A percentile compares a stretch with the other conserved stretches of the same genome.
These are phyloP conservation scores for Oenanthe sinensis DNA, from an alignment of 129 eudicot species.

Conservation along the genomic window DNA sequence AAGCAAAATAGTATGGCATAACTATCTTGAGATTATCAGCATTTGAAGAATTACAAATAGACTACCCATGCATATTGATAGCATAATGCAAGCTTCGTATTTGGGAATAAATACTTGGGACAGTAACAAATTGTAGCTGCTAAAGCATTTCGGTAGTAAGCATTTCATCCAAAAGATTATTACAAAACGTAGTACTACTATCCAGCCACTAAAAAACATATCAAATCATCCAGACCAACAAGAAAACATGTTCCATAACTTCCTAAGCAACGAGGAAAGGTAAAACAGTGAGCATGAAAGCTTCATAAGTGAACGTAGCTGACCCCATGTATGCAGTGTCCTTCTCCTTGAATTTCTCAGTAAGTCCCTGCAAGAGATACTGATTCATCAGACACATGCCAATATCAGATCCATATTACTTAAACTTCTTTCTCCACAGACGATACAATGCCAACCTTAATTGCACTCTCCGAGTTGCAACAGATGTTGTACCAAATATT, in stretches of 20 bases:
- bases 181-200: neutral
- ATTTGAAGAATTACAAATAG: neutral
- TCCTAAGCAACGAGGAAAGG: constrained; percentile 83
- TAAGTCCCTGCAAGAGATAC: constrained; percentile 62
- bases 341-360: constrained; percentile 95
- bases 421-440: neutral
- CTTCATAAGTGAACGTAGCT: constrained; percentile 79
- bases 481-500: neutral
- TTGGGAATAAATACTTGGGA: neutral
- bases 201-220: neutral
- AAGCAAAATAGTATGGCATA: neutral
- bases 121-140: neutral
- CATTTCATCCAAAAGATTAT: constrained; percentile 1
- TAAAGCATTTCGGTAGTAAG: neutral
- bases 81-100: neutral
- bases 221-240: neutral
- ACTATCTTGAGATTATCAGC: neutral
- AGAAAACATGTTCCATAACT: neutral
- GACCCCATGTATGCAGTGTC: constrained; percentile 59
- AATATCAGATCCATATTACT: neutral
- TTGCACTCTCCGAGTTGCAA: neutral
- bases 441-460: neutral
- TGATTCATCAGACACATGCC: constrained; percentile 9
- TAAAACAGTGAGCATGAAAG: constrained; percentile 76
- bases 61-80: neutral